Evolutionary conservation across 225 moss, liverwort and hornwort genomes (phyloP).

Genomic region (Marchantia polymorpha): DNA sequence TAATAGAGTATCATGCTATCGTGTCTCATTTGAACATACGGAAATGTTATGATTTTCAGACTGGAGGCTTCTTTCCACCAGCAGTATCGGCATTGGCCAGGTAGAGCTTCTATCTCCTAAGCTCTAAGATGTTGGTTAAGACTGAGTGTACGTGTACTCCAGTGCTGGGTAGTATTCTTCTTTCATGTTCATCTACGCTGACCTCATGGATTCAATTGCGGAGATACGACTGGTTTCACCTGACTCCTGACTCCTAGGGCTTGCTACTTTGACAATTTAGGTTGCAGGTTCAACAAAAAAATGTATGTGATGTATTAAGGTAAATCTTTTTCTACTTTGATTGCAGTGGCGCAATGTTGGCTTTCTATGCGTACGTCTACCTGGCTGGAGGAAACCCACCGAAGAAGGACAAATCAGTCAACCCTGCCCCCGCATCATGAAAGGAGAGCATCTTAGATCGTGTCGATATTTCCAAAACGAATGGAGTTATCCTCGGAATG

Average conservation of each 20-base stretch:
- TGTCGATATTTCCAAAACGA: neutral
- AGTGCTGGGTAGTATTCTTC: no score
- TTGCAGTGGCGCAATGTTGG: conserved; percentile 81
- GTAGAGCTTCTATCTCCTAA: conserved; percentile 11
- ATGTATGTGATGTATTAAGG: no score
- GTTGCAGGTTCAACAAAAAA: no score
- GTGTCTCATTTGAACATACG: neutral
- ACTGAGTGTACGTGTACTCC: no score
- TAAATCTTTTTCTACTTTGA: neutral
- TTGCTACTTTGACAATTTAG: no score
- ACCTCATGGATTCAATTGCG: no score
- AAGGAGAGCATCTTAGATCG: neutral
- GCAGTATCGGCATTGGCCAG: conserved; percentile 38
- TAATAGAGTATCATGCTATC: neutral
- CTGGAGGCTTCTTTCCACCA: conserved; percentile 38
- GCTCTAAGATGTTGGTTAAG: neutral
- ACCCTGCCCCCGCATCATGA: conserved; percentile 22
- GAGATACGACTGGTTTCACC: no score
- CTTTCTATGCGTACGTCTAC: conserved; percentile 87
- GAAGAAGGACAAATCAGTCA: conserved; percentile 51
- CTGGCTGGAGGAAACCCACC: conserved; percentile 92
- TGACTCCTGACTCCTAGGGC: no score
- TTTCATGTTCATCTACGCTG: no score
- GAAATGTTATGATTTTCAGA: conserved; percentile 17
- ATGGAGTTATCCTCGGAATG: neutral